These are phyloP conservation scores for Fusarium incarnatum DNA, from an alignment of 2,329 filamentous ascomycete genomes.

Conservation along the genomic window DNA sequence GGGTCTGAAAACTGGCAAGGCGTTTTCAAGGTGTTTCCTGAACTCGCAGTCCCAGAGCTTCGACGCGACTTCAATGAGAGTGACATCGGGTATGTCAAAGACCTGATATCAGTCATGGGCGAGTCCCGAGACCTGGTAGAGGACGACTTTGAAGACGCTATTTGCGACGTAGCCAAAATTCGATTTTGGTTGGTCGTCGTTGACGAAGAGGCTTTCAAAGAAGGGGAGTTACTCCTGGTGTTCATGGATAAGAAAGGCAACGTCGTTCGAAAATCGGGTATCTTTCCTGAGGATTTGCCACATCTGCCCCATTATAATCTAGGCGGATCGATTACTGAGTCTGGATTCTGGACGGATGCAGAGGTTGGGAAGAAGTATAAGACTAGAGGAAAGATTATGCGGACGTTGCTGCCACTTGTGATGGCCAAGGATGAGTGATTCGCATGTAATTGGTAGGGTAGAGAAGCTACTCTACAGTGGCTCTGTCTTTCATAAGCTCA, in stretches of 20 bases:
- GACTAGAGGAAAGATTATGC: not conserved
- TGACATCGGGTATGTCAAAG: not conserved
- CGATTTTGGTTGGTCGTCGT: not conserved
- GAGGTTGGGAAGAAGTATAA: not conserved
- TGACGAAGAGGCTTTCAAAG: not conserved
- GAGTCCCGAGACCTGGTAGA: not conserved
- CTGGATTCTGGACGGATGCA: not conserved
- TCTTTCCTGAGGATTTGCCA: rapidly evolving
- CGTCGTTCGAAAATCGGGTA: not conserved
- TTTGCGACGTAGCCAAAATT: not conserved
- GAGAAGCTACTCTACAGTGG: no score
- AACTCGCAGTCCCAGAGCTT: not conserved
- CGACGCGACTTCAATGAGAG: not conserved
- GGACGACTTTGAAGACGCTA: not conserved
- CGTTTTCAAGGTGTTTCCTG: not conserved
- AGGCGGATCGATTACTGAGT: not conserved
- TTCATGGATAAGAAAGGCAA: not conserved
- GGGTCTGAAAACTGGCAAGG: not conserved
- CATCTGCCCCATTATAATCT: not conserved
- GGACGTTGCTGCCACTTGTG: rapidly evolving
- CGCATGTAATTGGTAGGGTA: no score
- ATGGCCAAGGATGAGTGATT: not conserved
- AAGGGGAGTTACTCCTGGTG: not conserved
- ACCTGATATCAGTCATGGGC: rapidly evolving
- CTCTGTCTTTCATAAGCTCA: not conserved